Evolutionary conservation across 495 filamentous ascomycete genomes (phyloP), one percentile per base, ranked within the genome.

Genomic region (Usnea hakonensis): DNA sequence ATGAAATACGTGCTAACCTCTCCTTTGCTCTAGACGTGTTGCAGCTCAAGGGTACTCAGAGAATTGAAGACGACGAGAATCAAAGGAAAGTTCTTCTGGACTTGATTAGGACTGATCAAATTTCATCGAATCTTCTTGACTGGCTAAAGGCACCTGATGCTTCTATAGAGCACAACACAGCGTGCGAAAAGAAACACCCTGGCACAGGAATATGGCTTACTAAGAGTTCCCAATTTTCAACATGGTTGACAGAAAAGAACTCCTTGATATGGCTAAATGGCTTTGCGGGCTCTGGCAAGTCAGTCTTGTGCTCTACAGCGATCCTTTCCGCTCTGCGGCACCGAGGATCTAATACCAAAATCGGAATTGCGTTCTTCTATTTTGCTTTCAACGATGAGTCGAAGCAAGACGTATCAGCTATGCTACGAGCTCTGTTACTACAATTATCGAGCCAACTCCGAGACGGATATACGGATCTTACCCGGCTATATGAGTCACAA

Each of bases 181-280:
- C 66, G 8, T 70, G 53, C 56, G 58, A 40, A 23, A 73, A 73
- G 65, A 36, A 57, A 21, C 72, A 73, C 64, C 23, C 50, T 26
- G 56, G 60, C 1, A 73, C 71, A 4, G 75, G 74, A 0, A 57
- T 69, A 16, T 77, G 75, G 74, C 65, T 76, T 16, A 38, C 74
- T 40, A 69, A 74, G 4, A 57, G 69, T 4, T 7, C 54, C 21
- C 7, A 40, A 33, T 76, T 72, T 50, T 8, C 11, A 19, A 60
- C 17, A 21, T 77, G 75, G 75, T 54, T 74, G 21, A 43, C 4
- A 0, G 54, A 71, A 28, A 48, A 19, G 2, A 72, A 73, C 43
- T 76, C 73, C 7, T 72, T 76, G 38, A 67, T 77, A 0, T 77
- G 75, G 75, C 58, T 77, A 0, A 66, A 73, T 64, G 75, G 75